phyloP scores from a whole-genome alignment of 1,284 basidiomycete species.

The Austroboletus niveus region DNA sequence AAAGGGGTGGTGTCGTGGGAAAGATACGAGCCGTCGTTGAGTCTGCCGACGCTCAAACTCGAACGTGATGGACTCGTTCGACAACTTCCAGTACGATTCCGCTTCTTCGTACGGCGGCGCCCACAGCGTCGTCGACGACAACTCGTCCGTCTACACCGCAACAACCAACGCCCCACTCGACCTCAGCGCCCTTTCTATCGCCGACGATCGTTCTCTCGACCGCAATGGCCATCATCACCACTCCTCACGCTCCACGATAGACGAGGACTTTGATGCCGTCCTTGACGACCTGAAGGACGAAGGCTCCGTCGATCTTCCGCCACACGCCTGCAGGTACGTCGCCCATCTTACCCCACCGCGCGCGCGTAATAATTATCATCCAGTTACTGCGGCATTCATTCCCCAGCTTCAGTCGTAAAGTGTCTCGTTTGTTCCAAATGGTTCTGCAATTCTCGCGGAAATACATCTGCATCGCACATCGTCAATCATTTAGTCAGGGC shows the following conservation, averaged over 20 bases:
- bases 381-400: constrained; percentile 99
- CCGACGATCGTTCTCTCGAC: constrained; percentile 48
- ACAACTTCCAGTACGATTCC: constrained; percentile 83
- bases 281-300: constrained; percentile 88
- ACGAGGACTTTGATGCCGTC: constrained; percentile 85
- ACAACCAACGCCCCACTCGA: constrained; percentile 65
- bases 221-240: constrained; percentile 39
- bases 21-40: constrained; percentile 26
- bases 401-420: constrained; percentile 95
- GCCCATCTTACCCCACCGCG: not conserved
- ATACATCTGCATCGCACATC: constrained; percentile 97
- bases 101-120: constrained; percentile 75
- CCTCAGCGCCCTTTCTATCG: constrained; percentile 63
- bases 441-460: constrained; percentile 99
- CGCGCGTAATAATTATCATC: constrained; percentile 11
- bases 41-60: constrained; percentile 10
- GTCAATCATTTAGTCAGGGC: constrained; percentile 99
- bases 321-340: constrained; percentile 91
- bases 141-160: constrained; percentile 79
- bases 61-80: constrained; percentile 74
- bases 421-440: constrained; percentile 96
- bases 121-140: constrained; percentile 77
- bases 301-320: constrained; percentile 77
- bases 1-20: constrained; percentile 30
- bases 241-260: constrained; percentile 45